Evolutionary conservation across 805 yeast species (phyloP).

Genomic region (Blastobotrys robertii): DNA sequence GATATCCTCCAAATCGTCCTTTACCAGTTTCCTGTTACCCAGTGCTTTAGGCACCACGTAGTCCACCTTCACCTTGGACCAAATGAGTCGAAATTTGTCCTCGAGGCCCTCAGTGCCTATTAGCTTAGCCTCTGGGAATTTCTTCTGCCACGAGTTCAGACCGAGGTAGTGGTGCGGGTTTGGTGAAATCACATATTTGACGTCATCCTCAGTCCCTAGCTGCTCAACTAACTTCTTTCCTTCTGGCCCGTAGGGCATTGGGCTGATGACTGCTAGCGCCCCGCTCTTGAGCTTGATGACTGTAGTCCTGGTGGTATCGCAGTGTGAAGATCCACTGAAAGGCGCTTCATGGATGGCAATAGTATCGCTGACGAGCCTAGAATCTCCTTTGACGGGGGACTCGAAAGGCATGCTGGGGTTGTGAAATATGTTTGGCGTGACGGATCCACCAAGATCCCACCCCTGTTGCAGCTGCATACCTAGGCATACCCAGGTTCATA

Average conservation of each 20-base stretch:
- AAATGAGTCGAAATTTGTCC: slow-evolving; percentile 16
- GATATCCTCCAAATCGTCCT: slow-evolving; percentile 1
- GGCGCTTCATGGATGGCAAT: no score
- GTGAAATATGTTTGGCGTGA: no score
- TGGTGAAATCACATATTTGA: slow-evolving; percentile 42
- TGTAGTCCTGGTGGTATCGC: no score
- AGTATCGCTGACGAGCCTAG: no score
- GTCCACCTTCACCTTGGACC: slow-evolving; percentile 20
- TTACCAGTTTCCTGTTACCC: not conserved
- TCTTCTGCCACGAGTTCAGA: slow-evolving; percentile 40
- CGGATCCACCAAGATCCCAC: no score
- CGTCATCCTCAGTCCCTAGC: slow-evolving; percentile 5
- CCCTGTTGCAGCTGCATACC: no score
- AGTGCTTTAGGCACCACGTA: slow-evolving; percentile 1
- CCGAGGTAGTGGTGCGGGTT: slow-evolving; percentile 61
- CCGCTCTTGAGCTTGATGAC: no score
- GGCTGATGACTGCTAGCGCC: slow-evolving; percentile 12
- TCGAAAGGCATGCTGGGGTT: no score
- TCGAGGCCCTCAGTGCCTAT: slow-evolving; percentile 40
- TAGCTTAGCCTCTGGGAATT: slow-evolving; percentile 41
- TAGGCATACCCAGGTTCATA: no score
- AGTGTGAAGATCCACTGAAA: no score
- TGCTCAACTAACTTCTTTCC: slow-evolving; percentile 10
- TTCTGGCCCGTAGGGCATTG: slow-evolving; percentile 18
- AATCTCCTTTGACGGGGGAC: no score